Evolutionary conservation across 1,284 basidiomycete species (phyloP), one percentile per base, ranked within the genome.

Genomic region (Malassezia slooffiae): DNA sequence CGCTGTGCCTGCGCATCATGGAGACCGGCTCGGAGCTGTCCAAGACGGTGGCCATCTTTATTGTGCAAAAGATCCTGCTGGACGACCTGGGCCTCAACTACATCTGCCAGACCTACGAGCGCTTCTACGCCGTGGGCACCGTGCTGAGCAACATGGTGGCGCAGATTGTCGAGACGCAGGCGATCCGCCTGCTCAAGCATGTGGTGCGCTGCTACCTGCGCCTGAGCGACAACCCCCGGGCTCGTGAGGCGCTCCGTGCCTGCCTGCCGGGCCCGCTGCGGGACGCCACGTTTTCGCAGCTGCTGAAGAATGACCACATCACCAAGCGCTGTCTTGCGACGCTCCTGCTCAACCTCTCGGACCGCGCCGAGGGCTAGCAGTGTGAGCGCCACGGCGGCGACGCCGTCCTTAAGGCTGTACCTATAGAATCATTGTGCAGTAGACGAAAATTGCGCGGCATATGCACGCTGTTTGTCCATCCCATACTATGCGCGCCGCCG

Each of bases 71-170:
- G 75, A 97, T 99, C 58, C 76, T 99, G 16, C 77, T 97, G 41
- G 93, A 99, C 70, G 93, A 99, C 72, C 89, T 91, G 9, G 91
- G 93, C 10, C 73, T 99, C 49, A 90, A 88, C 21, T 99, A 99
- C 72, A 97, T 99, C 67, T 97, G 91, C 67, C 91, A 97, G 72
- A 97, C 93, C 13, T 97, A 97, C 71, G 93, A 99, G 71, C 79
- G 93, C 35, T 99, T 99, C 74, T 97, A 96, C 70, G 93, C 93
- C 12, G 93, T 99, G 40, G 91, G 90, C 9, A 95, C 91, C 3
- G 93, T 99, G 21, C 76, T 99, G 48, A 87, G 85, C 75, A 96
- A 96, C 72, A 99, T 99, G 93, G 93, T 97, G 47, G 87, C 93
- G 41, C 65, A 67, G 45, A 69, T 69, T 23, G 63, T 64, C 19